phyloP scores from a whole-genome alignment of 2,329 filamentous ascomycete genomes.

The Aspergillus sp. region DNA sequence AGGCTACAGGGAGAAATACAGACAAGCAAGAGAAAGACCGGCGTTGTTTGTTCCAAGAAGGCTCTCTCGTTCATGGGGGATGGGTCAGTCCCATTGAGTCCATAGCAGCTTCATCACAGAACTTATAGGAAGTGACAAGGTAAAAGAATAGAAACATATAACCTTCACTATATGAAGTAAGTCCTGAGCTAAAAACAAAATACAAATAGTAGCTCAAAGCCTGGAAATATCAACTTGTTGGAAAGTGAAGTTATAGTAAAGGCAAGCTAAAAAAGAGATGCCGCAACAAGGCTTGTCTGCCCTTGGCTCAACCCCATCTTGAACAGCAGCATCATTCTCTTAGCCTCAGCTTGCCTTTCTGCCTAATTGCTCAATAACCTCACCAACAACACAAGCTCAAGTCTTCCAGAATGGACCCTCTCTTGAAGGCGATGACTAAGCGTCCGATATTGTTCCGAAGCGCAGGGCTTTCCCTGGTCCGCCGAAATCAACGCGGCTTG shows the following conservation, averaged over 20 bases:
- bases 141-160: not conserved
- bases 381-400: not conserved
- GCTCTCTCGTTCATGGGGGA: not conserved
- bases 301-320: not conserved
- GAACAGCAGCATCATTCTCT: not conserved
- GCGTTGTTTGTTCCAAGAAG: not conserved
- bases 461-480: constrained; percentile 13
- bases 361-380: not conserved
- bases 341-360: not conserved
- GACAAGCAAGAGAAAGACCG: not conserved
- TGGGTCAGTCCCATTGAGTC: not conserved
- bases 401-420: not conserved
- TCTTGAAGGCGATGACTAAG: constrained; percentile 1
- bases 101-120: not conserved
- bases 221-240: not conserved
- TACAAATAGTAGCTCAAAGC: not conserved
- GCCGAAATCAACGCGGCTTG: constrained; percentile 14
- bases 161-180: not conserved
- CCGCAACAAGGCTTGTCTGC: not conserved
- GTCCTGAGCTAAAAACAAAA: not conserved
- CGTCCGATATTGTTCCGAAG: constrained; percentile 11
- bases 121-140: not conserved
- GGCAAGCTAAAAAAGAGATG: not conserved
- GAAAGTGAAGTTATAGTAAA: not conserved
- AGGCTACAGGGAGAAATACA: not conserved